Evolutionary conservation across 2,329 filamentous ascomycete genomes (phyloP).

Genomic region (Taxawa tesnikishii): DNA sequence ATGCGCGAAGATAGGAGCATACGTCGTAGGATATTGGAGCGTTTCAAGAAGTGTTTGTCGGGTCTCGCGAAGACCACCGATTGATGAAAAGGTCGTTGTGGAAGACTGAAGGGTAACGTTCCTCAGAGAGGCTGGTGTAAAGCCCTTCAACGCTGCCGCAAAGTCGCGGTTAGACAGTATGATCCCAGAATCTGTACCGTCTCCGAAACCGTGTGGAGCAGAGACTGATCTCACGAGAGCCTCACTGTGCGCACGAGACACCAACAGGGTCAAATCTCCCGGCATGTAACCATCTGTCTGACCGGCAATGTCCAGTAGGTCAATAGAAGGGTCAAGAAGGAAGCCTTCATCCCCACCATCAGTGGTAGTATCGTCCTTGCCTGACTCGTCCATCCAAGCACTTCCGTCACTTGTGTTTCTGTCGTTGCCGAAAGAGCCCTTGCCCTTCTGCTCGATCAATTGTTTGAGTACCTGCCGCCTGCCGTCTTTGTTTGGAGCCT

Average conservation of each 20-base stretch:
- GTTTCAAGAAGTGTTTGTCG: slow-evolving; percentile 89
- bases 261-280: slow-evolving; percentile 75
- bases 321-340: slow-evolving; percentile 61
- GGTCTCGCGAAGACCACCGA: slow-evolving; percentile 78
- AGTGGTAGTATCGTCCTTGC: slow-evolving; percentile 35
- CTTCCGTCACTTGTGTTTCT: slow-evolving; percentile 6
- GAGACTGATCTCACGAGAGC: slow-evolving; percentile 73
- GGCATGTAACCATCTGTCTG: slow-evolving; percentile 98
- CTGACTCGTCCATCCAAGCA: slow-evolving; percentile 63
- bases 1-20: slow-evolving; percentile 92
- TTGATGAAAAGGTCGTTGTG: slow-evolving; percentile 82
- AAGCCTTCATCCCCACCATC: slow-evolving; percentile 46
- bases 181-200: slow-evolving; percentile 34
- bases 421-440: slow-evolving; percentile 8
- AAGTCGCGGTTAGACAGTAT: slow-evolving; percentile 66
- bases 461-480: slow-evolving; percentile 73
- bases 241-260: slow-evolving; percentile 80
- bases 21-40: slow-evolving; percentile 91
- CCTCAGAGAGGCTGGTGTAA: slow-evolving; percentile 86
- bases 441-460: slow-evolving; percentile 45
- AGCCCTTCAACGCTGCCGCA: slow-evolving; percentile 71
- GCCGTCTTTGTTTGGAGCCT: slow-evolving; percentile 86
- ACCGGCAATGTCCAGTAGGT: slow-evolving; percentile 85
- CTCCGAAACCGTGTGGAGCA: slow-evolving; percentile 24
- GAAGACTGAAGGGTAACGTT: slow-evolving; percentile 91